Percentiles rank a stretch among this genome's conserved stretches.
These are phyloP conservation scores for Bryoglossum gracile DNA, from an alignment of 495 filamentous ascomycete genomes.

Conservation along the genomic window DNA sequence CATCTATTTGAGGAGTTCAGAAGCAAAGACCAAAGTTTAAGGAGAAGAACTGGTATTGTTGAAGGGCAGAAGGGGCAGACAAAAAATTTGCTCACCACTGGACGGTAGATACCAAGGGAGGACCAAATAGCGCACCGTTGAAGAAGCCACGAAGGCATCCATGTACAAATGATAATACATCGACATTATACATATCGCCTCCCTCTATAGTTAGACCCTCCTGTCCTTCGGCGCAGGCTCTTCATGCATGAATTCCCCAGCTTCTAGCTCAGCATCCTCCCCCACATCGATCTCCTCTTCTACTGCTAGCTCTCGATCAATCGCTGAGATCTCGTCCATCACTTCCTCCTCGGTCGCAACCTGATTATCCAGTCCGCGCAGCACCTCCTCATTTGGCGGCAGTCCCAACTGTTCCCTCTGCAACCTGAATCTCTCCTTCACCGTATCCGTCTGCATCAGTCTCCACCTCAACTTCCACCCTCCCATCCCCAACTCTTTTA, in stretches of 20 bases:
- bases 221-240: conserved; percentile 13
- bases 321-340: conserved; percentile 33
- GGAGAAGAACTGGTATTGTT: too few relatives aligned
- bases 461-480: conserved; percentile 86
- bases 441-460: conserved; percentile 64
- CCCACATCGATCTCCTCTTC: conserved; percentile 37
- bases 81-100: neutral
- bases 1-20: too few relatives aligned
- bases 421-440: conserved; percentile 50
- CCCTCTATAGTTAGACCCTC: conserved; percentile 13
- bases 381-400: conserved; percentile 25
- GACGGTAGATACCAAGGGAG: neutral
- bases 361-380: conserved; percentile 13
- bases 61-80: neutral
- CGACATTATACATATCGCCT: conserved; percentile 4
- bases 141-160: neutral
- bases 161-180: conserved; percentile 5
- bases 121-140: neutral
- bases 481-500: conserved; percentile 77
- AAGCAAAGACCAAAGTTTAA: neutral
- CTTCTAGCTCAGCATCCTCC: conserved; percentile 19
- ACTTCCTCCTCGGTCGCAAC: conserved; percentile 24
- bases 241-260: conserved; percentile 21
- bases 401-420: conserved; percentile 48
- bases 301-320: conserved; percentile 31